Conservation (phyloP, 129 eudicot species). For the Scalesia atractyloides region DNA sequence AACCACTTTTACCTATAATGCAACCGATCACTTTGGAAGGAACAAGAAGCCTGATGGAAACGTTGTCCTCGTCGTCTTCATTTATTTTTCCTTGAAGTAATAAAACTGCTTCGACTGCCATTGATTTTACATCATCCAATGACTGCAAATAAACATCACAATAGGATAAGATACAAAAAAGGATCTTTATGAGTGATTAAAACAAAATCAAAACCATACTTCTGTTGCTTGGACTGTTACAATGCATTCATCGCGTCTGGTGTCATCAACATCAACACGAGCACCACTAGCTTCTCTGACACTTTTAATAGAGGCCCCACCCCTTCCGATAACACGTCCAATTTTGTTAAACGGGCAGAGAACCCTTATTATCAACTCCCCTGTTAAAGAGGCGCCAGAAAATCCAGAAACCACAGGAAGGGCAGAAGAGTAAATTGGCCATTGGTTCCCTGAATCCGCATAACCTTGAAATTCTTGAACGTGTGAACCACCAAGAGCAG, state of each 20-base stretch:
- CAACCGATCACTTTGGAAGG: slow-evolving; percentile 90
- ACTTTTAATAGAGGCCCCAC: slow-evolving; percentile 78
- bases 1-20: slow-evolving; percentile 91
- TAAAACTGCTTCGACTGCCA: slow-evolving; percentile 93
- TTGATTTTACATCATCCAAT: slow-evolving; percentile 79
- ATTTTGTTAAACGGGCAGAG: slow-evolving; percentile 71
- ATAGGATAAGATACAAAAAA: slow-evolving; percentile 6
- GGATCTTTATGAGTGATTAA: slow-evolving; percentile 4
- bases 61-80: slow-evolving; percentile 69
- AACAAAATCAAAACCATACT: slow-evolving; percentile 37
- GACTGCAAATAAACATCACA: slow-evolving; percentile 44
- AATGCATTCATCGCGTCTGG: slow-evolving; percentile 66
- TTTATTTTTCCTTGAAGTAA: slow-evolving; percentile 91
- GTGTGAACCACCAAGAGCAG: slow-evolving; percentile 60
- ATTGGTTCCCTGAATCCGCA: slow-evolving; percentile 67
- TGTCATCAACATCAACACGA: slow-evolving; percentile 83
- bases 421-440: slow-evolving; percentile 76
- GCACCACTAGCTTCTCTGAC: slow-evolving; percentile 94
- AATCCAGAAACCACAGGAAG: slow-evolving; percentile 79
- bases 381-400: slow-evolving; percentile 60
- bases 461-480: slow-evolving; percentile 68
- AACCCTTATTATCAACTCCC: slow-evolving; percentile 68
- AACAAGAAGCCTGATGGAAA: slow-evolving; percentile 70
- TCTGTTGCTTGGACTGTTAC: slow-evolving; percentile 67
- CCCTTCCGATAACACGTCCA: slow-evolving; percentile 96